Evolutionary conservation across 352 stramenopile species (phyloP).

Genomic region (Pythium folliculosum): DNA sequence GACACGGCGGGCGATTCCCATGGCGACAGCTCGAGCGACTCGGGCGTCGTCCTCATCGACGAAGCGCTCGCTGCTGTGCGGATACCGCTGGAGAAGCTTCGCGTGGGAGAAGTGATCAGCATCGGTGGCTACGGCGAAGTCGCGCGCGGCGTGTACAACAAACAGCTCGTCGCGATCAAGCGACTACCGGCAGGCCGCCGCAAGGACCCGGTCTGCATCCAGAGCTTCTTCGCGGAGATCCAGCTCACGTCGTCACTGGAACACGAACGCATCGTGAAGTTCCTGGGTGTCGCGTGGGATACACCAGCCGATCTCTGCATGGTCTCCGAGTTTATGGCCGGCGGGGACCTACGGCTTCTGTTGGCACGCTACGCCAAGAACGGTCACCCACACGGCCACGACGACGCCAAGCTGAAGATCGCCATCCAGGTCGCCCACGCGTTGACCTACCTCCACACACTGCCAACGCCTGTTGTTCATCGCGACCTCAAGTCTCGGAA

Average conservation of each 20-base stretch:
- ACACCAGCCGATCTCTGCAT: conserved; percentile 35
- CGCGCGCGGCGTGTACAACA: conserved; percentile 4
- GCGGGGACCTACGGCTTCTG: conserved; percentile 38
- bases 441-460: conserved; percentile 45
- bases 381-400: conserved; percentile 22
- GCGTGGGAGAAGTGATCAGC: background rate
- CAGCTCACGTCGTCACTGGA: conserved; percentile 33
- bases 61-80: background rate
- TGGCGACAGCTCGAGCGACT: background rate
- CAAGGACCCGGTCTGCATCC: background rate
- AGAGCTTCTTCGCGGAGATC: conserved; percentile 29
- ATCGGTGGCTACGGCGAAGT: conserved; percentile 3
- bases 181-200: background rate
- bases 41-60: background rate
- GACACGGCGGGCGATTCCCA: background rate
- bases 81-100: background rate
- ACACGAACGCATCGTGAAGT: conserved; percentile 41
- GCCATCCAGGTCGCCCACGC: conserved; percentile 33
- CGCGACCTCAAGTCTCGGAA: conserved; percentile 52
- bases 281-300: conserved; percentile 46
- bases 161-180: background rate
- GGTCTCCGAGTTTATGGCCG: conserved; percentile 44
- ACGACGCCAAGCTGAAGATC: conserved; percentile 39
- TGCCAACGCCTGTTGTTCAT: conserved; percentile 32
- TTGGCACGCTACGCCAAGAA: conserved; percentile 23